Base-by-base conservation (phyloP, 495 filamentous ascomycete species). In the Xylaria grammica region DNA sequence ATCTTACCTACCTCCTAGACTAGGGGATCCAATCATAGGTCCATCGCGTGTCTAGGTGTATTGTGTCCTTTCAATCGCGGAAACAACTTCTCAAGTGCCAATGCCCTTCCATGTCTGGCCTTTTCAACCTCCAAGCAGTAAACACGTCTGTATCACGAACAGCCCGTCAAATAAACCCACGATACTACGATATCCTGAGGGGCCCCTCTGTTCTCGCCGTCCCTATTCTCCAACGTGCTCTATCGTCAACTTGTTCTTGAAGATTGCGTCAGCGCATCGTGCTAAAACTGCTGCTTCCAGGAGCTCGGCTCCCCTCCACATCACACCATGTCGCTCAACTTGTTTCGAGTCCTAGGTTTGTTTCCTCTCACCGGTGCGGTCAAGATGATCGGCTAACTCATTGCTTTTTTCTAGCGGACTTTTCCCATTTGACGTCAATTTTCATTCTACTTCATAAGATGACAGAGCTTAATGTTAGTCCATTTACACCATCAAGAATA, bases 361-460 rank as follows among this genome's bases (percentile, higher is more conserved):
- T 66, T 54, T 48, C 36, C 29, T 59, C n/a, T 51, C 20, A 34
- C 10, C 38, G 20, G 36, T 36, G 32, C 45, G 3, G 40, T 59
- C 67, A 26, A 42, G 8, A 20, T 15, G 17, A 24, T 6, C n/a
- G 11, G 20, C 10, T 36, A 26, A 62, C 62, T 50, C 65, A 66
- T 49, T 50, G 29, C 4, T 36, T 63, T 54, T 26, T 8, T 51
- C 67, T 69, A 97, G 94, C 86, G 71, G 95, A 99, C 82, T 86
- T 99, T 69, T 97, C 92, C 80, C 95, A 99, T 82, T 81, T 98
- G 67, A 84, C 91, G 40, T 98, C 96, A 40, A 96, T 99, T 75
- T 82, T 97, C 65, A 97, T 99, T 62, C 86, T 99, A 34, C 81
- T 99, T 45, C 91, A 93, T 72, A 99, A 99, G 83, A 99, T 99